Conservation (phyloP, 2,329 filamentous ascomycete genomes). For the Periglandula ipomoeae region DNA sequence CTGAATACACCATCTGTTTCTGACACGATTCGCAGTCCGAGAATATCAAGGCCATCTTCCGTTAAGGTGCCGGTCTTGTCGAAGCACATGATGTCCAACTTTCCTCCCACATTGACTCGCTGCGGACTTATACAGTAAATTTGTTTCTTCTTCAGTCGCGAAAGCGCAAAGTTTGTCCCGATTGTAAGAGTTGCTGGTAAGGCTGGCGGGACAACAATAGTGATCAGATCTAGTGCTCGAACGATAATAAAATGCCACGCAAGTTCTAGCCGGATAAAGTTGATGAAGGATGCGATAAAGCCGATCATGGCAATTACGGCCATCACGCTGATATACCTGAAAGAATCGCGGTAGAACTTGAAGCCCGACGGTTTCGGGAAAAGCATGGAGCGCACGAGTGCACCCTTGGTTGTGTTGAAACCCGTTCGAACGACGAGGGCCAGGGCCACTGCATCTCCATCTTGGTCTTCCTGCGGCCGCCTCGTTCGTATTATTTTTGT, state of each 20-base stretch:
- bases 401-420: constrained; percentile 96
- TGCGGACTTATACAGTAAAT: constrained; percentile 99
- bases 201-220: constrained; percentile 92
- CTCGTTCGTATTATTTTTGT: constrained; percentile 91
- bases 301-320: constrained; percentile 74
- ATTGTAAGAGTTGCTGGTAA: constrained; percentile 92
- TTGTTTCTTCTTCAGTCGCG: constrained; percentile 73
- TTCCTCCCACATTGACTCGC: constrained; percentile 91
- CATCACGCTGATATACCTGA: constrained; percentile 97
- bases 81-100: constrained; percentile 93
- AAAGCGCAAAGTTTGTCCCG: constrained; percentile 89
- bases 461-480: constrained; percentile 74
- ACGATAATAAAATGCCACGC: constrained; percentile 88
- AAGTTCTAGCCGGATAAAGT: constrained; percentile 78
- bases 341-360: constrained; percentile 97
- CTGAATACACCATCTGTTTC: constrained; percentile 55
- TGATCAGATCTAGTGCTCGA: constrained; percentile 87
- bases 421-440: constrained; percentile 90
- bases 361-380: constrained; percentile 98
- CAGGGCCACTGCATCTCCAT: constrained; percentile 81
- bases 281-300: constrained; percentile 84
- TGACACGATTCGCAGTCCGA: constrained; percentile 75
- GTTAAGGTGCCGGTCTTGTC: constrained; percentile 99
- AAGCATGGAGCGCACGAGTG: constrained; percentile 92
- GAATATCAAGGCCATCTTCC: constrained; percentile 88